phyloP scores from a whole-genome alignment of 441 rosid genomes.

The Theobroma grandiflorum region DNA sequence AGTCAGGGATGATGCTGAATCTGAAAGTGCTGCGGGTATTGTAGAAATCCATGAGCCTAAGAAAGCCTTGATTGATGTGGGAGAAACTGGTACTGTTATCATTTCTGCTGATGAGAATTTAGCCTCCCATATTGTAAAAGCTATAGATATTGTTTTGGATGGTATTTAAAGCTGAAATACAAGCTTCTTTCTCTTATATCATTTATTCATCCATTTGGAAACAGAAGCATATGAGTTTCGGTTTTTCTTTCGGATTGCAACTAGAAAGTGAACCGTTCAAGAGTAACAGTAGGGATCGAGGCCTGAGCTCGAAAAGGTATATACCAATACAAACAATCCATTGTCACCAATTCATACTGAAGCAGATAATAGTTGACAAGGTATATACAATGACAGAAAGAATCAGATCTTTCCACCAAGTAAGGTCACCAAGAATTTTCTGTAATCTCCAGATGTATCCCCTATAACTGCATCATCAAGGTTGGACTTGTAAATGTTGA shows the following conservation, averaged over 20 bases:
- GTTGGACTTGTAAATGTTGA: slow-evolving; percentile 53
- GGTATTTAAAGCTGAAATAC: slow-evolving; percentile 42
- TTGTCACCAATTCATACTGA: not conserved
- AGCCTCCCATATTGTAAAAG: slow-evolving; percentile 51
- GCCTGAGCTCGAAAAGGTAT: no score
- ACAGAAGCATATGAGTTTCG: not conserved
- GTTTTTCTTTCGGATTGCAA: not conserved
- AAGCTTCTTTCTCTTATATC: not conserved
- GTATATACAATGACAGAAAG: not conserved
- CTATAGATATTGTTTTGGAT: slow-evolving; percentile 49
- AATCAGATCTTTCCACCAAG: slow-evolving; percentile 64
- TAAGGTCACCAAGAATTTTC: slow-evolving; percentile 67
- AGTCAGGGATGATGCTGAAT: slow-evolving; percentile 33
- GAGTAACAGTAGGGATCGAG: no score
- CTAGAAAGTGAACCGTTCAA: no score
- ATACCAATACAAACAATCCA: slow-evolving; percentile 17
- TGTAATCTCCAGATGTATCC: slow-evolving; percentile 85
- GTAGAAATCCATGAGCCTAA: slow-evolving; percentile 48
- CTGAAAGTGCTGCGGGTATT: slow-evolving; percentile 24
- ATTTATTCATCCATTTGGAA: not conserved
- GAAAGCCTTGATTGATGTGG: slow-evolving; percentile 55
- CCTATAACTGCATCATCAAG: slow-evolving; percentile 70
- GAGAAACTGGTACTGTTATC: slow-evolving; percentile 47
- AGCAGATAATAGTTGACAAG: not conserved
- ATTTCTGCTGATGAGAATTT: slow-evolving; percentile 50